Evolutionary conservation across 106 monocot genomes (phyloP).

Genomic region (Allium sativum): DNA sequence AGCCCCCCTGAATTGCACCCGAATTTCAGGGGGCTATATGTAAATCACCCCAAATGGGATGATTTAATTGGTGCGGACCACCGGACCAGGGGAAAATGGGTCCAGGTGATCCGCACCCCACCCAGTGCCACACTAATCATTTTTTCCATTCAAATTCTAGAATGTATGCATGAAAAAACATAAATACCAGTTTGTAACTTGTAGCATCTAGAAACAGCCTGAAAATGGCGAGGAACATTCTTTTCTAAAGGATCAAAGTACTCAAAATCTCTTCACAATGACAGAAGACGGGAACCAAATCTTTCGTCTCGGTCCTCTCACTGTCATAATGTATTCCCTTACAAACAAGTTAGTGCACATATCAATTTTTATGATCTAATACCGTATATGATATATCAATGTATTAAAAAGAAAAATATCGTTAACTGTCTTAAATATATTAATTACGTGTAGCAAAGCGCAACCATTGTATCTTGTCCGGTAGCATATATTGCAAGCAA

Average conservation of each 20-base stretch:
- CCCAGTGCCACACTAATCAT: not conserved
- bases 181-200: not conserved
- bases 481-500: constrained; percentile 3
- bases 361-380: not conserved
- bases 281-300: not conserved
- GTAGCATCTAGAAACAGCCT: not conserved
- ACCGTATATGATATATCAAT: not conserved
- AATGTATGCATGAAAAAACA: not conserved
- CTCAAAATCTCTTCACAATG: not conserved
- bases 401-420: not conserved
- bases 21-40: too few species aligned
- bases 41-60: too few species aligned
- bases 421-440: not conserved
- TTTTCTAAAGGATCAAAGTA: not conserved
- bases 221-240: not conserved
- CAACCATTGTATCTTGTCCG: not conserved
- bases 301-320: not conserved
- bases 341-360: not conserved
- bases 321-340: not conserved
- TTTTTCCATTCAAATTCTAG: not conserved
- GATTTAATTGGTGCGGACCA: too few species aligned
- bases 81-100: too few species aligned
- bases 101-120: too few species aligned
- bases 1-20: too few species aligned
- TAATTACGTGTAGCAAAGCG: not conserved